Percentiles rank a stretch among this genome's conserved stretches.
These are phyloP conservation scores for Gonium pectorale DNA, from an alignment of 139 green algal genomes.

Conservation along the genomic window DNA sequence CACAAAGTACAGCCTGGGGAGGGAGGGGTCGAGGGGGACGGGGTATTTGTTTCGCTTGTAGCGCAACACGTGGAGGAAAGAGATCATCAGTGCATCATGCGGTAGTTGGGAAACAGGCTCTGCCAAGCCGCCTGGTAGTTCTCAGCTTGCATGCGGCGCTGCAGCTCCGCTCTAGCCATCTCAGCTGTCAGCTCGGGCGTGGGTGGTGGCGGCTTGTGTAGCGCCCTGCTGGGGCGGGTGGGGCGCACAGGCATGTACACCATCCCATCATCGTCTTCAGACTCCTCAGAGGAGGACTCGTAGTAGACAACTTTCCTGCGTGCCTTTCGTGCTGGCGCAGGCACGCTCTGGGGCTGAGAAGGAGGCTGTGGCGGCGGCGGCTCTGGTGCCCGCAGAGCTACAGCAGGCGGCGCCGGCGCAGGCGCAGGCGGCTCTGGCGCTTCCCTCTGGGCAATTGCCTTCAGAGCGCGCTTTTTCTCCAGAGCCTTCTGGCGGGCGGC, in stretches of 20 bases:
- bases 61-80: neutral
- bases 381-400: neutral
- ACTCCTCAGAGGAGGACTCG: neutral
- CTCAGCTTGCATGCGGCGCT: neutral
- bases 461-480: conserved; percentile 5
- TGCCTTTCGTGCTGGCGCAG: neutral
- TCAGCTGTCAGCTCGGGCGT: neutral
- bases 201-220: too few species aligned
- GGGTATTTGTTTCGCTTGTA: neutral
- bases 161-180: neutral
- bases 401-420: too few species aligned
- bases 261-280: neutral
- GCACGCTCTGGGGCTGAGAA: neutral
- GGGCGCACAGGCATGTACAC: neutral
- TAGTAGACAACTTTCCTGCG: neutral
- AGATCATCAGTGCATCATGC: neutral
- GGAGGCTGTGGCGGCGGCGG: neutral
- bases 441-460: neutral
- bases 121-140: neutral
- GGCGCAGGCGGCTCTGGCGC: conserved; percentile 1
- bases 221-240: neutral
- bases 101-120: neutral
- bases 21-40: neutral
- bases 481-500: neutral
- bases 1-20: conserved; percentile 3